Evolutionary conservation across 2,329 filamentous ascomycete species (phyloP).

Genomic region (Thielaviopsis cerberus): DNA sequence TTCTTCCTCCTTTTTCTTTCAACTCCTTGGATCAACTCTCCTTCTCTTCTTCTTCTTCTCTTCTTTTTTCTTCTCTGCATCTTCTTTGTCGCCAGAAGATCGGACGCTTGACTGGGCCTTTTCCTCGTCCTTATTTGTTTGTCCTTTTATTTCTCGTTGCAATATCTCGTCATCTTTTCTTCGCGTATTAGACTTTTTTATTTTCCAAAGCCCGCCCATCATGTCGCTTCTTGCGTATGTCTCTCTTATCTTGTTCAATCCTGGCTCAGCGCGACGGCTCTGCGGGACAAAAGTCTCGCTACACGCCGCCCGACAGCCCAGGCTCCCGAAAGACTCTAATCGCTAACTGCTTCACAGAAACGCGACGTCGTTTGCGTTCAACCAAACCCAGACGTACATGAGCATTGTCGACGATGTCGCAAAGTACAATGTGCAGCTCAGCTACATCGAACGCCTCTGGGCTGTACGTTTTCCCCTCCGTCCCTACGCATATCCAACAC

Average conservation of each 20-base stretch:
- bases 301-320: neutral
- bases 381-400: conserved; percentile 31
- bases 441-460: conserved; percentile 76
- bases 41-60: neutral
- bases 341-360: too few species aligned
- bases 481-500: neutral
- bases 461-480: conserved; percentile 35
- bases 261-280: too few species aligned
- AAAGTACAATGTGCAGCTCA: conserved; percentile 69
- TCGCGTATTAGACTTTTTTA: neutral
- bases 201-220: neutral
- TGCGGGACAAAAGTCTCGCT: too few species aligned
- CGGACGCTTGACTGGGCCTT: neutral
- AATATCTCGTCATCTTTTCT: neutral
- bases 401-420: conserved; percentile 43
- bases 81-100: neutral
- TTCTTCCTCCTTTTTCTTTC: neutral
- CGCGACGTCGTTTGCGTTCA: conserved; percentile 29
- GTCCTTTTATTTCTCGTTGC: neutral
- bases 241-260: neutral
- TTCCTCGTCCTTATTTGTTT: neutral
- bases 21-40: too few species aligned
- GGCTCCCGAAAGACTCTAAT: neutral
- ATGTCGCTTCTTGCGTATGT: conserved; percentile 12
- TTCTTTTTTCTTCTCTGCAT: neutral